Percentiles rank a stretch among this genome's conserved stretches.
Evolutionary conservation across 352 stramenopile genomes (phyloP).

Genomic region (Globisporangium uncinulatum): DNA sequence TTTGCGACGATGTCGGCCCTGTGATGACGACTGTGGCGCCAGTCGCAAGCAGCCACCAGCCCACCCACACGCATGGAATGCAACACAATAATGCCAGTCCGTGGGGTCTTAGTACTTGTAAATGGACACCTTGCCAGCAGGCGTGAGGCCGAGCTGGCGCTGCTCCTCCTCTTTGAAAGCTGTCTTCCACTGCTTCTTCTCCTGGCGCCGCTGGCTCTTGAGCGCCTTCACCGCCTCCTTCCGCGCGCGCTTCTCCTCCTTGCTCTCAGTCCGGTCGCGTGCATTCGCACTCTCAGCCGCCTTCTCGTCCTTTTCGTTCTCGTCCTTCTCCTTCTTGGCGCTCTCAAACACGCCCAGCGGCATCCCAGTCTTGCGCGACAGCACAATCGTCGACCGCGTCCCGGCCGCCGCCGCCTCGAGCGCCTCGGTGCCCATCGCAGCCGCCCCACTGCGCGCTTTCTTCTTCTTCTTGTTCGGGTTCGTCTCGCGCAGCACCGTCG

Average conservation of each 20-base stretch:
- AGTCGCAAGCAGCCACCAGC: too few species aligned
- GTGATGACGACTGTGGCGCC: too few species aligned
- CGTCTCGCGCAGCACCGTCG: constrained; percentile 86
- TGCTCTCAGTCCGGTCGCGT: constrained; percentile 78
- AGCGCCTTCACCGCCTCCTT: constrained; percentile 92
- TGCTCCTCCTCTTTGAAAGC: constrained; percentile 92
- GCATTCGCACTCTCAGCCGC: constrained; percentile 10
- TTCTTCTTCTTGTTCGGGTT: constrained; percentile 63
- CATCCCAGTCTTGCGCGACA: constrained; percentile 95
- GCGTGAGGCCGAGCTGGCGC: constrained; percentile 55
- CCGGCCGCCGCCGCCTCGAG: constrained; percentile 7
- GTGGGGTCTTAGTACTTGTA: constrained; percentile 55
- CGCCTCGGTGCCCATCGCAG: constrained; percentile 13
- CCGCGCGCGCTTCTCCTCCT: constrained; percentile 90
- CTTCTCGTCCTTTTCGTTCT: constrained; percentile 15
- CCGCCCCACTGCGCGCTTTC: constrained; percentile 53
- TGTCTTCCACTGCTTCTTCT: constrained; percentile 94
- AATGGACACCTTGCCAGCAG: constrained; percentile 56
- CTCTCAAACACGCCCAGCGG: constrained; percentile 88
- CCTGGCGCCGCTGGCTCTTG: constrained; percentile 83
- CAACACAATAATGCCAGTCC: too few species aligned
- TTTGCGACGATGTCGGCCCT: too few species aligned
- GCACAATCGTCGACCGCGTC: constrained; percentile 62
- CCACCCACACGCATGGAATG: too few species aligned
- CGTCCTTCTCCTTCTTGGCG: constrained; percentile 10